Percentiles rank a stretch among this genome's conserved stretches.
Conservation (phyloP, 2,329 filamentous ascomycete genomes). For the Colletotrichum truncatum region DNA sequence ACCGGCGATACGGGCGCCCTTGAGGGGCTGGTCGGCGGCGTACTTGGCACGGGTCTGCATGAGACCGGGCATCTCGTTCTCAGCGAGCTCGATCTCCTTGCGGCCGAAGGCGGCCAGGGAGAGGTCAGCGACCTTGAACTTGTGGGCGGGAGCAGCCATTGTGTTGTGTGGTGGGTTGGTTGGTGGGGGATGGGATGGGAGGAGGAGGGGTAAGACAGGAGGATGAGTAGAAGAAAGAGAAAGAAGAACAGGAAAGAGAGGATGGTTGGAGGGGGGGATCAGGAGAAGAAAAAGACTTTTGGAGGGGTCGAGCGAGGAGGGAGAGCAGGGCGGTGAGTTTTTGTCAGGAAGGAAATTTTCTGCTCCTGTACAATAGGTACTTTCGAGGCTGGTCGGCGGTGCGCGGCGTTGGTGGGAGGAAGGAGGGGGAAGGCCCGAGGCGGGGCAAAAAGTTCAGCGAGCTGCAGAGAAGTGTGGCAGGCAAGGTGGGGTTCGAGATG, state of each 20-base stretch:
- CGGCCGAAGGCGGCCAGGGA: slow-evolving; percentile 97
- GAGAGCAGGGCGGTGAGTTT: slow-evolving; percentile 1
- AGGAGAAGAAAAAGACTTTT: slow-evolving; percentile 25
- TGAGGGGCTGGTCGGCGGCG: slow-evolving; percentile 89
- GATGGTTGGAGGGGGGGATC: slow-evolving; percentile 12
- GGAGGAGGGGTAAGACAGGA: slow-evolving; percentile 14
- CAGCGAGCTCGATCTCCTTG: slow-evolving; percentile 98
- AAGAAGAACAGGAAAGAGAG: slow-evolving; percentile 19
- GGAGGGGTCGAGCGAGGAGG: slow-evolving; percentile 15
- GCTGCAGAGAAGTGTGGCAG: slow-evolving; percentile 21
- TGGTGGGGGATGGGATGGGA: slow-evolving; percentile 24
- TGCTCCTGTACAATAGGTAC: slow-evolving; percentile 4
- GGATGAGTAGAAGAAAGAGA: slow-evolving; percentile 14
- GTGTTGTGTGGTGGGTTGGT: slow-evolving; percentile 38
- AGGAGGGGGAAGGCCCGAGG: slow-evolving; percentile 4
- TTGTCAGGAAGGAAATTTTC: slow-evolving; percentile 26
- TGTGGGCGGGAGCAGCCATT: slow-evolving; percentile 84
- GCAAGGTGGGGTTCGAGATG: slow-evolving; percentile 18
- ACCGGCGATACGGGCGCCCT: slow-evolving; percentile 94
- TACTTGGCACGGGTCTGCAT: slow-evolving; percentile 96
- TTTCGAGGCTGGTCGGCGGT: slow-evolving; percentile 3
- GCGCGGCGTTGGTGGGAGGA: not conserved
- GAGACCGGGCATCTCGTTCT: slow-evolving; percentile 97
- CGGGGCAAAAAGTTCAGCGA: slow-evolving; percentile 29
- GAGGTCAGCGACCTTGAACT: slow-evolving; percentile 99